Base-by-base conservation (phyloP, 352 stramenopile genomes). In the Globisporangium cederbergense region DNA sequence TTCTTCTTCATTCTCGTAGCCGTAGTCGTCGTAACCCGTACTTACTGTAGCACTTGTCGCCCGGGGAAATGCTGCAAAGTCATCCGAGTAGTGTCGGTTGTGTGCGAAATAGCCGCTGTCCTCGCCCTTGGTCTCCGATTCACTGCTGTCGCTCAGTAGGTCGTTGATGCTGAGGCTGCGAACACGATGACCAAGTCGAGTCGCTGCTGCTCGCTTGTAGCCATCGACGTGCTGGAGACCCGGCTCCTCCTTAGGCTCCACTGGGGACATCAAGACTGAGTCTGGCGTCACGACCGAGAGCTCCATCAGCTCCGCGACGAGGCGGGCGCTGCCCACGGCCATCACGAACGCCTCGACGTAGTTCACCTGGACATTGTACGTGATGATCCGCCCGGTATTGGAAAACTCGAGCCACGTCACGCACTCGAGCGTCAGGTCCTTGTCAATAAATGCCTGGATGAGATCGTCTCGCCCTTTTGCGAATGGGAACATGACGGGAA, bases 401-500 rank as follows among this genome's bases (percentile, higher is more conserved):
- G 67, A 57, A 25, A 73, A 78, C 11, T 73, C 43, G 54, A 75
- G 64, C 14, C 53, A 49, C 28, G 65, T 55, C 11, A 63, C 51
- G 6, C 52, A 60, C 9, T 57, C n/a, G 52, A 72, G 72, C n/a
- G 54, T 62, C 28, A 78, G n/a, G 5, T 66, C 50, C 20, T 46
- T 25, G 9, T 62, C 59, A 2, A 73, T 53, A 11, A 73, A 20
- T 28, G 55, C 62, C 28, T 66, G 49, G 1, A 77, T 36, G 3
- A 77, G 53, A 13, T 59, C n/a, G 9, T 22, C 22, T 59, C 45
- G 59, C 22, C 74, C 40, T 13, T 58, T 13, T 22, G 66, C 60
- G 34, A 68, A 66, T 3, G 71, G 67, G 50, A 75, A 78, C 53
- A 78, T 50, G 13, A 58, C 10, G 9, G 53, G n/a, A 20, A 78